Base-by-base conservation (phyloP, 2,329 filamentous ascomycete species). In the Ophiostoma sp. region DNA sequence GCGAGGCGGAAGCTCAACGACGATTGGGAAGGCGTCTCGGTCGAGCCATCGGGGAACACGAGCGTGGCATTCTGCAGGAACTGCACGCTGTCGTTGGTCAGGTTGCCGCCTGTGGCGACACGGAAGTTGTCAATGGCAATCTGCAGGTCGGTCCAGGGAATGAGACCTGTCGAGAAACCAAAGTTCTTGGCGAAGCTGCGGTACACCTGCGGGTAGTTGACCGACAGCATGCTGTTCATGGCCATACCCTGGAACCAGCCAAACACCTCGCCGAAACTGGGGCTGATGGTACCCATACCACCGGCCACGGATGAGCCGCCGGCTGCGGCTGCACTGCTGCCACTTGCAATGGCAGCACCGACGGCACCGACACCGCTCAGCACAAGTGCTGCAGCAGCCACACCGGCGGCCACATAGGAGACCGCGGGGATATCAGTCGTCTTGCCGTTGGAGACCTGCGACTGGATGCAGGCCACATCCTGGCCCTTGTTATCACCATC, bases 151-250 rank as follows among this genome's bases (percentile, higher is more conserved):
- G 87, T 88, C 94, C 94, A 98, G 7, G 92, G 89, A 73, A 98
- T 86, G 73, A 98, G 83, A 69, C 94, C 94, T 36, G 91, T 92
- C 76, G 93, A 95, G 85, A 98, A 98, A 64, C 87, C 95, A 81
- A 99, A 98, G 84, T 98, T 98, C 84, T 93, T 93, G 75, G 92
- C 85, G 82, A 97, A 99, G 81, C 91, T 95, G 77, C 91, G 90
- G 84, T 98, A 98, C 50, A 98, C 90, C 48, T 89, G 86, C 3
- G 96, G 96, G 77, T 97, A 94, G 78, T 91, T 89, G 78, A 97
- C 95, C 74, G 93, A 97, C 81, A 97, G 87, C 96, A 98, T 98
- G 76, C 96, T 95, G 82, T 96, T 98, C 85, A 96, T 92, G 36
- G 96, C 94, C 86, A 98, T 92, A 69, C 92, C 91, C 82, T 98